Evolutionary conservation across 2,329 filamentous ascomycete genomes (phyloP).

Genomic region (Fusarium burgessii): DNA sequence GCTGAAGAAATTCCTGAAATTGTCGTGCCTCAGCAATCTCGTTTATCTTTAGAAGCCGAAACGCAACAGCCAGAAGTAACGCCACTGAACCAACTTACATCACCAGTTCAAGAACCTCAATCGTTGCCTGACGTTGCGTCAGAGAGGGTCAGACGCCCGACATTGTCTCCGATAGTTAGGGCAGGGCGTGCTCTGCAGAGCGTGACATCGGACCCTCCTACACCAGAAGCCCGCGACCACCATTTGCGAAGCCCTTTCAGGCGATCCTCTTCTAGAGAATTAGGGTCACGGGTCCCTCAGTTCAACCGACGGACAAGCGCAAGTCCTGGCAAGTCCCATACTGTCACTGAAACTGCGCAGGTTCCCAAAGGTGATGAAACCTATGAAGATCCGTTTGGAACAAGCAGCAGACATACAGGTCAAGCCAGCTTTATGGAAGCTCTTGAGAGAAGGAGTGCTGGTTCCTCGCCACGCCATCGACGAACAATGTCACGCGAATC

Average conservation of each 20-base stretch:
- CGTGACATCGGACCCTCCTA: constrained; percentile 69
- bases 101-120: constrained; percentile 52
- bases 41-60: constrained; percentile 24
- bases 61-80: constrained; percentile 48
- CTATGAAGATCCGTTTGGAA: constrained; percentile 49
- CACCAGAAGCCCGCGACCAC: constrained; percentile 63
- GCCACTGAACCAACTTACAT: constrained; percentile 54
- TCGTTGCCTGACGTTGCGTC: constrained; percentile 48
- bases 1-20: constrained; percentile 23
- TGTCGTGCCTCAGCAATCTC: constrained; percentile 19
- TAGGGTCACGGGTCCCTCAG: constrained; percentile 48
- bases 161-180: constrained; percentile 69
- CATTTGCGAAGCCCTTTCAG: constrained; percentile 69
- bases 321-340: constrained; percentile 48
- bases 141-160: constrained; percentile 55
- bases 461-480: constrained; percentile 20
- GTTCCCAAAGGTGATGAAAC: constrained; percentile 21
- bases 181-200: constrained; percentile 68
- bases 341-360: constrained; percentile 24
- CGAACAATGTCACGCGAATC: constrained; percentile 44
- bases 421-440: constrained; percentile 52
- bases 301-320: constrained; percentile 43
- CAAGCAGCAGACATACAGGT: constrained; percentile 43
- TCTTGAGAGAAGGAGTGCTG: constrained; percentile 45
- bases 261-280: constrained; percentile 53